Conservation (phyloP, 1,139 yeast species). For the Candida gigantensis region DNA sequence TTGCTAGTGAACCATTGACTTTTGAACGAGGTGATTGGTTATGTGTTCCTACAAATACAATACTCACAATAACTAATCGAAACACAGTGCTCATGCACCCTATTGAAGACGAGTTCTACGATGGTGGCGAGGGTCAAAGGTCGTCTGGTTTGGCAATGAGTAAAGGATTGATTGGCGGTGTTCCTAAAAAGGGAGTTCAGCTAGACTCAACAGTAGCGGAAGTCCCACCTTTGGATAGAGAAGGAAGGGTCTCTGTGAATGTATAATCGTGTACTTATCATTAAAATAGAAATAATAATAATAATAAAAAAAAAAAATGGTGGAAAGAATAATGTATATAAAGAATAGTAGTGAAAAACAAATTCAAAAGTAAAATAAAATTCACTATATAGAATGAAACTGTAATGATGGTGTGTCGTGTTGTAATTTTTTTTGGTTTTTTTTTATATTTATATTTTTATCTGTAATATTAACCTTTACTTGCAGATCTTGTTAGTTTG, state of each 20-base stretch:
- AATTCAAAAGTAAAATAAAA: no score
- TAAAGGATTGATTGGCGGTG: constrained; percentile 80
- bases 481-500: constrained; percentile 43
- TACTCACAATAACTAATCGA: constrained; percentile 71
- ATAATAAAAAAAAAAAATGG: no score
- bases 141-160: constrained; percentile 82
- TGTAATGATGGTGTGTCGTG: no score
- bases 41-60: constrained; percentile 90
- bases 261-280: background rate
- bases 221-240: constrained; percentile 85
- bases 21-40: constrained; percentile 98
- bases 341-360: no score
- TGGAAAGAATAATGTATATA: no score
- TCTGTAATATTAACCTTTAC: constrained; percentile 33
- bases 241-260: constrained; percentile 52
- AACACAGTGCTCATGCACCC: constrained; percentile 92
- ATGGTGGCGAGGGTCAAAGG: constrained; percentile 63
- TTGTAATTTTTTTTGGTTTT: constrained; percentile 2
- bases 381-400: no score
- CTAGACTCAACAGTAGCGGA: constrained; percentile 27
- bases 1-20: constrained; percentile 94
- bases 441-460: constrained; percentile 2
- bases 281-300: no score
- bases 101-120: constrained; percentile 84
- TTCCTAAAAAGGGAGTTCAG: constrained; percentile 8